Base-by-base conservation (phyloP, 257 asterid genomes). In the Agastache rugosa region DNA sequence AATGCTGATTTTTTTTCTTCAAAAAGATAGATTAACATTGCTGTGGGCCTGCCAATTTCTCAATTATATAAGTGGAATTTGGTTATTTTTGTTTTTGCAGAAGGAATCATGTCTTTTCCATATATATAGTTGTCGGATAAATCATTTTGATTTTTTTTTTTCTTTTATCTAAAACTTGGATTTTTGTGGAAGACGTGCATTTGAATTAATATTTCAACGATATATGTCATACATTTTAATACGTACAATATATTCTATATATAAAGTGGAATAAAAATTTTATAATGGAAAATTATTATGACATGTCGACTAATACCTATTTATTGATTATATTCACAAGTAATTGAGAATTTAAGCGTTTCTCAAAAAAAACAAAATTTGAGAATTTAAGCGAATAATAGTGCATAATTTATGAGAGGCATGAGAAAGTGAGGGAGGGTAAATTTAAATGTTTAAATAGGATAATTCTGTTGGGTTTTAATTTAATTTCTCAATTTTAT, bases 31-130 rank as follows among this genome's bases (percentile, higher is more conserved):
- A 25, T 25, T 1, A 12, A 11, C 16, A 14, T 45, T 12, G 0
- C 14, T 45, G 8, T 50, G 23, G 55, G 23, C 4, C 56, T 50
- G 11, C 56, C 17, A 50, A n/a, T 25, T 47, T 50, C 56, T 50
- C 56, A 5, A n/a, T 6, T 10, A 8, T 19, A 29, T 8, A 53
- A 53, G 60, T 53, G 60, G 29, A 53, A 19, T 19, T 53, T 53
- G 29, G 60, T 53, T 53, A 20, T 53, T 53, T 53, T 20, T 51
- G 59, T 51, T 17, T 53, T 53, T 19, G 60, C 60, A 53, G 14
- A 53, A 17, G 29, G 60, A 51, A 51, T 51, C 59, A 19, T 51
- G 60, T 53, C 60, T 19, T 53, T 53, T 20, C 29, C 27, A 17
- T 17, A 8, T 17, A 8, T 2, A 19, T 53, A 8, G 60, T 53